Conservation (phyloP, 148 eudicot genomes). For the Nyssa sinensis region DNA sequence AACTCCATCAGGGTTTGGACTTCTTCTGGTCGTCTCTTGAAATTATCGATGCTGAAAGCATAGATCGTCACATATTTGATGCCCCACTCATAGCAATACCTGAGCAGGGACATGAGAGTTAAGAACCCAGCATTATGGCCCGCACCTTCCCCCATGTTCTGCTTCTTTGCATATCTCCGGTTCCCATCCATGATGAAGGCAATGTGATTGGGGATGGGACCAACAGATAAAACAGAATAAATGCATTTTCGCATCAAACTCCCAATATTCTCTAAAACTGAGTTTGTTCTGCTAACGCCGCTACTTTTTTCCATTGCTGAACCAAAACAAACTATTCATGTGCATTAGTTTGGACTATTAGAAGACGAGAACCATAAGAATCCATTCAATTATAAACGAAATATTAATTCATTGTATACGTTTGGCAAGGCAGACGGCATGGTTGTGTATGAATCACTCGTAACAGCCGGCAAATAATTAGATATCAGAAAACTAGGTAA, state of each 20-base stretch:
- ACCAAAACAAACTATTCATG: background rate
- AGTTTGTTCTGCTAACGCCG: background rate
- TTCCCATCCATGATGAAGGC: constrained; percentile 76
- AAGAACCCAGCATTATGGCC: constrained; percentile 47
- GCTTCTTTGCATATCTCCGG: constrained; percentile 54
- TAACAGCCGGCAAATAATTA: too few relatives aligned
- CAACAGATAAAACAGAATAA: constrained; percentile 37
- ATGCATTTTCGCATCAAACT: constrained; percentile 29
- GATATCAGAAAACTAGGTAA: too few relatives aligned
- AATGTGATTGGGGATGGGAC: constrained; percentile 55
- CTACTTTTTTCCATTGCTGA: background rate
- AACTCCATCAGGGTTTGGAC: constrained; percentile 54
- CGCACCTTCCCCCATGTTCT: constrained; percentile 37
- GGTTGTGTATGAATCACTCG: too few relatives aligned
- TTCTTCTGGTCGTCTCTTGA: constrained; percentile 55
- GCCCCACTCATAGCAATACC: constrained; percentile 50
- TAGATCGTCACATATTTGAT: constrained; percentile 49
- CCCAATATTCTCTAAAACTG: constrained; percentile 3
- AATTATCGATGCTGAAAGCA: constrained; percentile 68
- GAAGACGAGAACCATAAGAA: background rate
- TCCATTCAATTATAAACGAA: too few relatives aligned
- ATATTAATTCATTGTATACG: too few relatives aligned
- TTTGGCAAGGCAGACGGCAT: too few relatives aligned
- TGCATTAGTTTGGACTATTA: background rate
- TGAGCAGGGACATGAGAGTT: constrained; percentile 45